Conservation (phyloP, 495 filamentous ascomycete genomes). For the Aspergillus haitiensis region DNA sequence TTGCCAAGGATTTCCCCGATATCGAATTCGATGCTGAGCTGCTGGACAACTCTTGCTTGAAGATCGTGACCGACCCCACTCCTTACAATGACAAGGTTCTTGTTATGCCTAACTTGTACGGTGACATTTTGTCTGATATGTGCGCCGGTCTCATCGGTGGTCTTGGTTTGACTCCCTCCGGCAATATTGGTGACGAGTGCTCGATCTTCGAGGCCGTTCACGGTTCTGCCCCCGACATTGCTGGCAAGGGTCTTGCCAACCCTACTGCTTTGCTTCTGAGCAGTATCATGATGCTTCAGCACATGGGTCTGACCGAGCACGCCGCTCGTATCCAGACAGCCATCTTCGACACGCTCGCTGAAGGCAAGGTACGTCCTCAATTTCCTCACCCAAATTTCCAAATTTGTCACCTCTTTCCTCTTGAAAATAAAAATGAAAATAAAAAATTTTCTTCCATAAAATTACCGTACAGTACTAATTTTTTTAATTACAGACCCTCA, state of each 20-base stretch:
- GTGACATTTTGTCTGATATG: constrained; percentile 99
- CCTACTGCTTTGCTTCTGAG: constrained; percentile 88
- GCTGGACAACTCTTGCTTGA: constrained; percentile 97
- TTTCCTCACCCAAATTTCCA: neutral
- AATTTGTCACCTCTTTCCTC: too few species aligned
- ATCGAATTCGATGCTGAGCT: constrained; percentile 96
- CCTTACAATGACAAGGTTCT: constrained; percentile 99
- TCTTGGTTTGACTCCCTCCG: constrained; percentile 93
- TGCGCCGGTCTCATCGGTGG: constrained; percentile 98
- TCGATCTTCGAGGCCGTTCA: constrained; percentile 99
- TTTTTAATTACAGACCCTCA: constrained; percentile 58
- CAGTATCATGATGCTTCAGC: constrained; percentile 98
- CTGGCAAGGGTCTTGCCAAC: constrained; percentile 92
- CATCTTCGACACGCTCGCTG: constrained; percentile 88
- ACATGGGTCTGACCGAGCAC: constrained; percentile 88
- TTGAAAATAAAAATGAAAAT: too few species aligned
- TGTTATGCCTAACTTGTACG: constrained; percentile 99
- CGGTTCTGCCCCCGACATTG: constrained; percentile 96
- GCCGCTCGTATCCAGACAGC: constrained; percentile 89
- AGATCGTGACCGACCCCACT: constrained; percentile 90
- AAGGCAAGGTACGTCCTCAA: constrained; percentile 71
- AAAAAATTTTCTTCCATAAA: neutral
- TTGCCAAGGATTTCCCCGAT: constrained; percentile 90
- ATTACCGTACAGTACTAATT: constrained; percentile 18
- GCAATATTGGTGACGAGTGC: constrained; percentile 98